Evolutionary conservation across 768 basidiomycete genomes (phyloP), one percentile per base, ranked within the genome.

Genomic region (Auricularia sp.): DNA sequence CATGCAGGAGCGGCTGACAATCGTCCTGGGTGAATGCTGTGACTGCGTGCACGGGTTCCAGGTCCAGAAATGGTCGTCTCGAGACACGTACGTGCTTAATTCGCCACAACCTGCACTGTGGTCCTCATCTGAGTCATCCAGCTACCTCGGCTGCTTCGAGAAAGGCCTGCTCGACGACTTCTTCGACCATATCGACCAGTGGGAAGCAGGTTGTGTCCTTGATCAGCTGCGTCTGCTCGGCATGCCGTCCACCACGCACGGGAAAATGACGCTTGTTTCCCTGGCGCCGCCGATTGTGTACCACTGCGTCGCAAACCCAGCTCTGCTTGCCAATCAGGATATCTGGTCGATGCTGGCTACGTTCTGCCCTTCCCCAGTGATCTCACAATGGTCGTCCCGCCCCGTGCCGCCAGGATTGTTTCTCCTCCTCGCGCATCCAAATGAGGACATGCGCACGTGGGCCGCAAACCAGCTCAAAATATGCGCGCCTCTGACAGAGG

Each of bases 71-170:
- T 71, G 77, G 2, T 77, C 75, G 34, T 89, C 91, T 29, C 81
- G 81, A 65, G 77, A 78, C 36, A 89, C 87, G 94, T 96, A 72
- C 76, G 91, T 85, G 11, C 21, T 36, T 5, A 3, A 21, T 29
- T 29, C 29, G 29, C 29, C 29, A 29, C 29, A 29, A 29, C 29
- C 29, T 29, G 29, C 29, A 29, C 29, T 29, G 0, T 0, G 29
- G 29, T 29, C 29, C 29, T 29, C 29, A 29, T 29, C 29, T 29
- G 29, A 29, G 29, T 29, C 29, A 29, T 29, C 29, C 66, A 94
- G 91, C 64, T 94, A 88, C 73, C 86, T 94, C 68, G 85, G 83
- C 14, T 84, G 84, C 2, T 93, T 88, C 72, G 69, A 77, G 1
- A 77, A 78, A 1, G 71, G 77, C 21, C 74, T 82, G 43, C 71